Base-by-base conservation (phyloP, 2,329 filamentous ascomycete genomes). In the Dothiorella sarmentorum region DNA sequence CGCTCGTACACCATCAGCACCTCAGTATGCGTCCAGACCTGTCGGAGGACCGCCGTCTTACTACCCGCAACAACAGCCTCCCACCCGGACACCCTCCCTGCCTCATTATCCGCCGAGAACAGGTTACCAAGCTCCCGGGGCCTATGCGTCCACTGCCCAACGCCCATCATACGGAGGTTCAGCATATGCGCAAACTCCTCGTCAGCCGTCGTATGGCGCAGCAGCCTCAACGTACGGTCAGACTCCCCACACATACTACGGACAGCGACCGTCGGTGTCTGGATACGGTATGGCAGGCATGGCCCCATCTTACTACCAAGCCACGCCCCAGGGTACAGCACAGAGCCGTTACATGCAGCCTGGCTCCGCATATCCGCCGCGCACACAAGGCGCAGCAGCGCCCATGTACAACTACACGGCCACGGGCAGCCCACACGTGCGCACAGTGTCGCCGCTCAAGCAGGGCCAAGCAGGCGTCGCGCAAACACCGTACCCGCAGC, bases 391-490 rank as follows among this genome's bases (percentile, higher is more conserved):
- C 37, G 67, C 68, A 6, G 67, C 68, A 6, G 67, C 69, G 6
- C 67, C 70, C 2, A 67, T 71, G 64, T 61, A 63, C 42, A 61
- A 45, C 24, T 73, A 72, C 56, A 66, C 62, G 18, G 60, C 66
- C 3, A 62, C 61, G 4, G 68, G 64, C 18, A 68, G 66, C 49
- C 65, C 67, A 7, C 70, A 70, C 49, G 63, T 65, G 51, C 71
- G 68, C 37, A 72, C 66, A 27, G 68, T 57, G 1, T 73, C 71
- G n/a, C 72, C 72, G 3, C 64, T 74, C n/a, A 74, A 74, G 56
- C 62, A 63, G 11, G 65, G 60, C n/a, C 64, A 65, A 15, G 53
- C 35, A 20, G 67, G 66, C n/a, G 58, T 67, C n/a, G 63, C 49
- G 5, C 57, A 55, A 42, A 42, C 56, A 3, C 58, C 58, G 20